Base-by-base conservation (phyloP, 768 basidiomycete species). In the Auricularia heimuer region DNA sequence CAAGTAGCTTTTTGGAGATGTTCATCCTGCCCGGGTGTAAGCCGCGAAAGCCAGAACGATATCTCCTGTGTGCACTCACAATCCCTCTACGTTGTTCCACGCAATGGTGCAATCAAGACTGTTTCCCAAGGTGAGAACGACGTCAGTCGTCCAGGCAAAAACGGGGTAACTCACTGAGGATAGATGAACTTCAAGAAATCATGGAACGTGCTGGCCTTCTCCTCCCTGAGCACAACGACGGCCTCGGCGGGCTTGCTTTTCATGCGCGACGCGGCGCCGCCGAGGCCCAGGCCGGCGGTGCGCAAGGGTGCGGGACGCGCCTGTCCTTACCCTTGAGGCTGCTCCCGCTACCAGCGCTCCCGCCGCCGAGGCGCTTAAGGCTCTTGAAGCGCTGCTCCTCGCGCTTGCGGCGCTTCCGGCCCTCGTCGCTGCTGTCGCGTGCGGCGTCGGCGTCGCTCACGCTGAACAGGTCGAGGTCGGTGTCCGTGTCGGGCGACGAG, bases 131-230 rank as follows among this genome's bases (percentile, higher is more conserved):
- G 61, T 44, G 61, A 42, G 62, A 67, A 45, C 61, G 44, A 54
- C 47, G 14, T 63, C n/a, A 29, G 65, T 12, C 1, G 29, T 3
- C 29, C 29, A 29, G 63, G 58, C 8, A 42, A 36, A 47, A 63
- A 12, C 33, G 8, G 16, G 47, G 2, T 42, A 63, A 76, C 88
- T 71, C 75, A 94, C 93, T 95, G 90, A 21, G 94, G 94, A 74
- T 97, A 96, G 62, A 94, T 85, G 73, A 88, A 95, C 77, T 90
- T 92, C 65, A 97, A 82, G 73, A 96, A 94, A 74, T 96, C 94
- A 65, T 96, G 94, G 73, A 97, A 95, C 11, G 87, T 91, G 78
- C 82, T 2, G 94, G 92, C 88, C 71, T 86, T 85, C 77, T 97
- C 94, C 75, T 98, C 94, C 68, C 90, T 90, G 63, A 98, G 83